Conservation (phyloP, 2,329 filamentous ascomycete species). For the Lachnellula willkommii region DNA sequence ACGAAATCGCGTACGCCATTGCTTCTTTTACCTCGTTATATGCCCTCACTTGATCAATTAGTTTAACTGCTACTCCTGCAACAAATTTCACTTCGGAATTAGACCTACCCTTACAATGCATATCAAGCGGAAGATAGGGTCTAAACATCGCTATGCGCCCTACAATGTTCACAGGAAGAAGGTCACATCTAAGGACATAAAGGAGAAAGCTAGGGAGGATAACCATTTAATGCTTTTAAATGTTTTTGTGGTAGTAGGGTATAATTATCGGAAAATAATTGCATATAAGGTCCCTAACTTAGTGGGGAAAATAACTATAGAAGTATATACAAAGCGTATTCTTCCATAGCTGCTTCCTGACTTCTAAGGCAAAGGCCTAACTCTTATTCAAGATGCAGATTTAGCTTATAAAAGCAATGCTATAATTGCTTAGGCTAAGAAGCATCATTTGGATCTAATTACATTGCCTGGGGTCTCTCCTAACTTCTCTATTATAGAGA, state of each 20-base stretch:
- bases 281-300: not conserved
- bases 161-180: constrained; percentile 1
- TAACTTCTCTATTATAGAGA: constrained; percentile 1
- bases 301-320: not conserved
- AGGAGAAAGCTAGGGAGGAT: constrained; percentile 2
- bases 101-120: not conserved
- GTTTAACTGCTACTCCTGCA: not conserved
- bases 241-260: not conserved
- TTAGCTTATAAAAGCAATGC: not conserved
- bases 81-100: not conserved
- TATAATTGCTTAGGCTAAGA: not conserved
- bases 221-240: constrained; percentile 1
- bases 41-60: not conserved
- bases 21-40: too few species aligned
- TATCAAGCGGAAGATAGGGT: not conserved
- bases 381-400: not conserved
- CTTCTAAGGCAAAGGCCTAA: not conserved
- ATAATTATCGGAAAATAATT: not conserved
- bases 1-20: too few species aligned
- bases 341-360: not conserved
- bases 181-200: constrained; percentile 1
- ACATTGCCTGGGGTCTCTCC: not conserved
- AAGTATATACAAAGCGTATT: not conserved
- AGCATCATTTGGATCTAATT: not conserved
- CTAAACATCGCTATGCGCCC: not conserved